Evolutionary conservation across 805 yeast species (phyloP).

Genomic region (Metschnikowia lochheadii): DNA sequence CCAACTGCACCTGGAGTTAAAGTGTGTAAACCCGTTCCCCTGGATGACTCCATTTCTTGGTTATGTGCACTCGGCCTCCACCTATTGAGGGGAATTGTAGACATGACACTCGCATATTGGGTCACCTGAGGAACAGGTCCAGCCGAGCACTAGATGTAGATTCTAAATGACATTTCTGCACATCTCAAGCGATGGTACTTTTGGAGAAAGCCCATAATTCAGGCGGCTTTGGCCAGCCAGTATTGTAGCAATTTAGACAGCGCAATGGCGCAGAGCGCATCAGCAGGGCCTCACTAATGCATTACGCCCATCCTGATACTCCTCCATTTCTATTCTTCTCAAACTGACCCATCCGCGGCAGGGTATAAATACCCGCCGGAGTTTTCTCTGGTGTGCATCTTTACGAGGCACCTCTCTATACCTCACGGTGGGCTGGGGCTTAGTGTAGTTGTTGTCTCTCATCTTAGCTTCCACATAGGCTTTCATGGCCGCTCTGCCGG

Average conservation of each 20-base stretch:
- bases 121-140: neutral
- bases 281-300: conserved; percentile 2
- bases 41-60: neutral
- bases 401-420: neutral
- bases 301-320: conserved; percentile 1
- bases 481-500: conserved; percentile 13
- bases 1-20: neutral
- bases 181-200: neutral
- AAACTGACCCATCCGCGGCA: conserved; percentile 13
- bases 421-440: neutral
- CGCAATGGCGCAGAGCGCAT: neutral
- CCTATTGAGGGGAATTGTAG: neutral
- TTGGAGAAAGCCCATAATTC: no score
- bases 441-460: neutral
- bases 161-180: neutral
- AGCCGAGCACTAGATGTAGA: neutral
- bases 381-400: conserved; percentile 1
- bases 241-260: neutral
- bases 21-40: neutral
- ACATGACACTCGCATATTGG: neutral
- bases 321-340: conserved; percentile 1
- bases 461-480: conserved; percentile 9
- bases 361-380: conserved; percentile 10
- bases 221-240: neutral
- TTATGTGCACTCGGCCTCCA: conserved; percentile 1